Conservation (phyloP, 78 protist genomes). For the Trichosphaerium sp. region DNA sequence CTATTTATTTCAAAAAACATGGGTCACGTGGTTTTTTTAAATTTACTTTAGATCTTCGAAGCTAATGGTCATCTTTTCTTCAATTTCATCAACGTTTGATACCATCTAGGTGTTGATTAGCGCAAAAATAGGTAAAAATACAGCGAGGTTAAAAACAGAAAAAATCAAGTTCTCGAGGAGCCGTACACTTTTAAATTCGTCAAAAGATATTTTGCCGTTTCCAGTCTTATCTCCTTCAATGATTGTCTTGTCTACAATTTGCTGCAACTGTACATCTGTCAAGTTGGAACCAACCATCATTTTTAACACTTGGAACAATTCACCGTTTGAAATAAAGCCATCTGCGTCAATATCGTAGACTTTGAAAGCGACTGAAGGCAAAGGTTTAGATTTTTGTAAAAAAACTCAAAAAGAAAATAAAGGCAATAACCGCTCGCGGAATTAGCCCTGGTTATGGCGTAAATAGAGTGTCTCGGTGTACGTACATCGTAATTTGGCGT, state of each 20-base stretch:
- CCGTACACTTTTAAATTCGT: too few species aligned
- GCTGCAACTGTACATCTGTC: conserved; percentile 84
- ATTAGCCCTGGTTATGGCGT: background rate
- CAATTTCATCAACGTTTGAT: too few species aligned
- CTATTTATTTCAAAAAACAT: too few species aligned
- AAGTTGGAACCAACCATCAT: conserved; percentile 93
- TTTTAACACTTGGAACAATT: conserved; percentile 73
- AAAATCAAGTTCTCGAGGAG: too few species aligned
- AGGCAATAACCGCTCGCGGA: background rate
- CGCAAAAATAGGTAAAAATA: too few species aligned
- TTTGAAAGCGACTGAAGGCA: conserved; percentile 45
- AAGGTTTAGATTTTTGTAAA: background rate
- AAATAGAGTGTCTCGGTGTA: background rate
- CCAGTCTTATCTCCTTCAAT: too few species aligned
- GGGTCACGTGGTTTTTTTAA: too few species aligned
- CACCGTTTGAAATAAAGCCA: conserved; percentile 76
- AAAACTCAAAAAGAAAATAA: background rate
- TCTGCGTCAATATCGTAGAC: conserved; percentile 91
- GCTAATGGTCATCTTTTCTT: too few species aligned
- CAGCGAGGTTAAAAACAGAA: too few species aligned
- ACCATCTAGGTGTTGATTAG: too few species aligned
- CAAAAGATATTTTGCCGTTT: too few species aligned
- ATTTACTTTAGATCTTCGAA: too few species aligned
- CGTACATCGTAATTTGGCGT: conserved; percentile 66
- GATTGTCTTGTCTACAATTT: conserved; percentile 93